These are phyloP conservation scores for Gynostemma pentaphyllum DNA, from an alignment of 306 rosid species.

Conservation along the genomic window DNA sequence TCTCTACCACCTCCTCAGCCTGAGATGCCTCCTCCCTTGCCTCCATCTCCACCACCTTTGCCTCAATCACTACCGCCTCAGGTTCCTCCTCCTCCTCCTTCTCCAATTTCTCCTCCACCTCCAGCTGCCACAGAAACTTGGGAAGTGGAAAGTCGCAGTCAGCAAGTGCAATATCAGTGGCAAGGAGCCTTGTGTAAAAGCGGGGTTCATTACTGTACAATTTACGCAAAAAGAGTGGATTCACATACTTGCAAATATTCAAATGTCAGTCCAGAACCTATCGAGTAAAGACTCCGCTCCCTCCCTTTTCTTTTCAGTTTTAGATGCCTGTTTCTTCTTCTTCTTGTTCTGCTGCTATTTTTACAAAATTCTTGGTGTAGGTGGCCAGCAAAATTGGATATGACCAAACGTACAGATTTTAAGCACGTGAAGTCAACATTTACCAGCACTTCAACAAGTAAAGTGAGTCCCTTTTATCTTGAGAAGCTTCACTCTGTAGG, in stretches of 20 bases:
- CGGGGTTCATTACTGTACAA: constrained; percentile 81
- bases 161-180: constrained; percentile 49
- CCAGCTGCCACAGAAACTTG: constrained; percentile 35
- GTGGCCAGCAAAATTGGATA: constrained; percentile 92
- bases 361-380: constrained; percentile 36
- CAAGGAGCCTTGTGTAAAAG: constrained; percentile 83
- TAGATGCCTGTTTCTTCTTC: not conserved
- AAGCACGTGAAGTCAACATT: constrained; percentile 78
- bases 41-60: constrained; percentile 74
- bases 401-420: constrained; percentile 89
- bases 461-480: constrained; percentile 44
- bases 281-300: constrained; percentile 43
- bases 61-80: constrained; percentile 67
- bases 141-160: constrained; percentile 34
- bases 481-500: too few species aligned
- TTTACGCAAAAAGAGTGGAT: constrained; percentile 57
- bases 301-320: constrained; percentile 7
- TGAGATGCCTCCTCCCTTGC: constrained; percentile 62
- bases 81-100: constrained; percentile 90
- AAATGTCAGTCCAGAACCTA: constrained; percentile 64
- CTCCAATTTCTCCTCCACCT: constrained; percentile 45
- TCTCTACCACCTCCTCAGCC: constrained; percentile 65
- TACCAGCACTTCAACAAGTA: constrained; percentile 57
- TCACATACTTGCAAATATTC: constrained; percentile 66
- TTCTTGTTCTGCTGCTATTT: constrained; percentile 1